phyloP scores from a whole-genome alignment of 106 monocot genomes.

The Platanthera zijinensis region DNA sequence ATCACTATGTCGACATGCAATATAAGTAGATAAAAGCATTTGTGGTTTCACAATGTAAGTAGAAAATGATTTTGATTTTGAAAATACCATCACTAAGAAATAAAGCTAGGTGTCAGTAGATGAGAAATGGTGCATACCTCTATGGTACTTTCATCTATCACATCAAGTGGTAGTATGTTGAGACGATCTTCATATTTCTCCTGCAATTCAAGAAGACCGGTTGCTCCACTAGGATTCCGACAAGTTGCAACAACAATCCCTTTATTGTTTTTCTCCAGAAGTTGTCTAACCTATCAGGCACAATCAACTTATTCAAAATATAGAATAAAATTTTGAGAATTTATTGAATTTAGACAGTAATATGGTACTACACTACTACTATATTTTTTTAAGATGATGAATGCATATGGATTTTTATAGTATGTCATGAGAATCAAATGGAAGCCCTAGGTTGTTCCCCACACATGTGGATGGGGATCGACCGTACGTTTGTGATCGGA shows the following conservation, averaged over 20 bases:
- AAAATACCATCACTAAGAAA: not conserved
- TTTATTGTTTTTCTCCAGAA: constrained; percentile 46
- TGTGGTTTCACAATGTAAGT: not conserved
- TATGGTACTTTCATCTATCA: constrained; percentile 82
- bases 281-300: constrained; percentile 58
- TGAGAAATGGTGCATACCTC: constrained; percentile 34
- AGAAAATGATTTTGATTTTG: not conserved
- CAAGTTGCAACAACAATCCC: constrained; percentile 81
- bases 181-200: constrained; percentile 42
- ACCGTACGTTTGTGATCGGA: too few relatives aligned
- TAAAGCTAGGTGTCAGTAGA: not conserved
- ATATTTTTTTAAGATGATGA: not conserved
- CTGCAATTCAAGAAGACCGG: constrained; percentile 58
- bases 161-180: constrained; percentile 50
- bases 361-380: not conserved
- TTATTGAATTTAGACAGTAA: too few relatives aligned
- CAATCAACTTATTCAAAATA: not conserved
- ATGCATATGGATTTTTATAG: not conserved
- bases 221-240: constrained; percentile 50
- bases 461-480: too few relatives aligned
- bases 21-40: not conserved
- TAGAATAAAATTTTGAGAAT: not conserved
- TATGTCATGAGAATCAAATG: not conserved
- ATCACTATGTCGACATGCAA: not conserved
- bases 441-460: too few relatives aligned